Percentiles rank a stretch among this genome's conserved stretches.
These are phyloP conservation scores for Colletotrichum endophyticum DNA, from an alignment of 2,329 filamentous ascomycete species.

Conservation along the genomic window DNA sequence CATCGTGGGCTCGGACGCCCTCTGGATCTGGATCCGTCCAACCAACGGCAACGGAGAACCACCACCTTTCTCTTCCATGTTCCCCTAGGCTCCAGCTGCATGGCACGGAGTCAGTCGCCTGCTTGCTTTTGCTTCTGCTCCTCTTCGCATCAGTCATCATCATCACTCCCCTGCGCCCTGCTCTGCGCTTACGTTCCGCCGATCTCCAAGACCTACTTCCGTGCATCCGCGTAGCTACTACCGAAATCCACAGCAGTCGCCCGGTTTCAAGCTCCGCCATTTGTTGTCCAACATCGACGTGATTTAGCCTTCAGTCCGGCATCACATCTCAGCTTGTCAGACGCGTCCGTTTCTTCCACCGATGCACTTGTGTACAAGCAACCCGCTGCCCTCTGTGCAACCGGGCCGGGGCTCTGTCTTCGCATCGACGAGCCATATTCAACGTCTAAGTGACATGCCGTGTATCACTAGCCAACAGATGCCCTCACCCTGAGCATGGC, in stretches of 20 bases:
- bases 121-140: not conserved
- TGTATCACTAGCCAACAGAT: not conserved
- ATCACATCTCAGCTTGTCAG: not conserved
- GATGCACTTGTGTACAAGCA: not conserved
- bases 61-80: not conserved
- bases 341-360: not conserved
- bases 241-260: not conserved
- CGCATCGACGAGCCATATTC: not conserved
- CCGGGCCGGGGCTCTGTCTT: not conserved
- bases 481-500: not conserved
- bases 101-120: conserved; percentile 11
- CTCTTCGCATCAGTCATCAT: not conserved
- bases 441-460: not conserved
- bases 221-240: not conserved
- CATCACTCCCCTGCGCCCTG: not conserved
- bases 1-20: conserved; percentile 1
- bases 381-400: not conserved
- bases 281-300: not conserved
- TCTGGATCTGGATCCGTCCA: not conserved
- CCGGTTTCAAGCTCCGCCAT: not conserved
- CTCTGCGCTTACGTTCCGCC: not conserved
- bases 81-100: conserved; percentile 3
- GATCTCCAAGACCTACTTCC: not conserved
- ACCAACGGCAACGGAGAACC: not conserved
- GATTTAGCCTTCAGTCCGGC: not conserved